Evolutionary conservation across 352 stramenopile genomes (phyloP), one percentile per base, ranked within the genome.

Genomic region (Globisporangium acanthophoron): DNA sequence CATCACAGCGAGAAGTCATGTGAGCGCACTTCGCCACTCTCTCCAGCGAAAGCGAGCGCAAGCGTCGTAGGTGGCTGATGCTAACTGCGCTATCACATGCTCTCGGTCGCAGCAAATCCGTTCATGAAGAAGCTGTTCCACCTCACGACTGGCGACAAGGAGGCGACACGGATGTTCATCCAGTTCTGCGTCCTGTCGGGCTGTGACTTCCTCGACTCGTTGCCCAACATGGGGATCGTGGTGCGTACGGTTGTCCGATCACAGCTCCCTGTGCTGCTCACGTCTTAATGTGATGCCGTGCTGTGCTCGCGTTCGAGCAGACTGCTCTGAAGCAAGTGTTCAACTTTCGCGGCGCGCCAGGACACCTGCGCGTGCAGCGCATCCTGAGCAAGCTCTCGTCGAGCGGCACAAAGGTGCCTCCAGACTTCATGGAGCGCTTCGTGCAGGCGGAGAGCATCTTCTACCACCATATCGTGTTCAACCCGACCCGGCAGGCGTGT

Each of bases 381-480:
- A 59, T 92, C 27, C 54, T 89, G 12, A 80, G 59, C 59, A 92
- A 92, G 47, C 76, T 92, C 37, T 67, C 67, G 11, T 66, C 72
- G 1, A 67, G 65, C 0, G 72, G 73, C 43, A 74, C 68, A 0
- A 83, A 78, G 33, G 59, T 88, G 24, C 79, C 79, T 20, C 41
- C 60, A 11, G 69, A 74, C 21, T 92, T 88, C 50, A 59, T 78
- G 52, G 62, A 78, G 45, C 65, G 74, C 9, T 89, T 88, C 24
- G 54, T 76, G 40, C 74, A 78, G 20, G 80, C 80, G 7, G 82
- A 92, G 56, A 75, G 76, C 51, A 73, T 90, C n/a, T 92, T 92
- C 60, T 90, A 75, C 61, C 80, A 92, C 59, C 82, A 92, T 58
- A 71, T 89, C 40, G 54, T 92, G 54, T 92, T 87, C 70, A 87